Evolutionary conservation across 2,329 filamentous ascomycete genomes (phyloP).

Genomic region (Microascus cirrosus): DNA sequence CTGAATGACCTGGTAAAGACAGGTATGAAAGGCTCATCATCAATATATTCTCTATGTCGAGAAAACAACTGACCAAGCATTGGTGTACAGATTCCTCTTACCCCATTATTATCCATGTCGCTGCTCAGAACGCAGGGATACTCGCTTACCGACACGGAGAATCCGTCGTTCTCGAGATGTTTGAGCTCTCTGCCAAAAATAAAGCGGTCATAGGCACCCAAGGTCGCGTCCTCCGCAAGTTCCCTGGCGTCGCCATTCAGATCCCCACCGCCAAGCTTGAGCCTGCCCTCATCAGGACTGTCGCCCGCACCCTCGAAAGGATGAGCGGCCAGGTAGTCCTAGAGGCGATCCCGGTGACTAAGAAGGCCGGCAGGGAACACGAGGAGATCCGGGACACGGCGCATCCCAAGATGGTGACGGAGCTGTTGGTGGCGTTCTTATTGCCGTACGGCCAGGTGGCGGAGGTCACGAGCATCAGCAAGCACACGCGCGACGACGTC

Average conservation of each 20-base stretch:
- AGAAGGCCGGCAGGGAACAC: constrained; percentile 23
- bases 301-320: constrained; percentile 13
- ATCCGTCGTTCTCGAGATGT: constrained; percentile 16
- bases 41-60: not conserved
- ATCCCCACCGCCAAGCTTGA: constrained; percentile 10
- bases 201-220: constrained; percentile 14
- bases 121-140: constrained; percentile 22
- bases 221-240: constrained; percentile 17
- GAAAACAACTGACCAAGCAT: not conserved
- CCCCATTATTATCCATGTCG: constrained; percentile 15
- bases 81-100: constrained; percentile 5
- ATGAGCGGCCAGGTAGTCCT: constrained; percentile 16
- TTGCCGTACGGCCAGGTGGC: constrained; percentile 18
- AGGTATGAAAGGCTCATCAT: not conserved
- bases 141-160: constrained; percentile 13
- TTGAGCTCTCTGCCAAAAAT: constrained; percentile 21
- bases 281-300: constrained; percentile 9
- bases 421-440: constrained; percentile 30
- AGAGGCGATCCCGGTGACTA: constrained; percentile 10
- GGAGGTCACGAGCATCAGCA: constrained; percentile 23
- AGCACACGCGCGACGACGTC: constrained; percentile 44
- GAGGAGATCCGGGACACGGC: constrained; percentile 35
- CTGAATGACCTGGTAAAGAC: not conserved
- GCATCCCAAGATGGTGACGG: constrained; percentile 38
- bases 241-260: constrained; percentile 13